Conservation (phyloP, 2,329 filamentous ascomycete genomes). For the Ascochyta viciae-villosae region DNA sequence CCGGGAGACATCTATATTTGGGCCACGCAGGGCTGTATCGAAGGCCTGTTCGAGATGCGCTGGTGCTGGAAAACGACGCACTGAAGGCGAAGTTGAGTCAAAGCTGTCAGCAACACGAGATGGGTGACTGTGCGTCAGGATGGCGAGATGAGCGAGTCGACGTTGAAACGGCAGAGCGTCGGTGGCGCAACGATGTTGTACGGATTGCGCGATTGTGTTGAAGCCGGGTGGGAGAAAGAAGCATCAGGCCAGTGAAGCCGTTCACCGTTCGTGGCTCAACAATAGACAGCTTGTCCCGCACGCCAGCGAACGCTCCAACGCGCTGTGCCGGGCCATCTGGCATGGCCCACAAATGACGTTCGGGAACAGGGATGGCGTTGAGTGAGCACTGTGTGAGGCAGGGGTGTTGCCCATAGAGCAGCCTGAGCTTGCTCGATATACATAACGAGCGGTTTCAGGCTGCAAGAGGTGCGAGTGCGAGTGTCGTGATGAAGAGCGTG, state of each 20-base stretch:
- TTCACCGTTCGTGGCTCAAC: conserved; percentile 17
- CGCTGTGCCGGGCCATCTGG: conserved; percentile 8
- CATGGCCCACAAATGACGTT: conserved; percentile 25
- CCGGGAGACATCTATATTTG: conserved; percentile 12
- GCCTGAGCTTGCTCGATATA: conserved; percentile 5
- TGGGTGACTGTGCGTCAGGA: conserved; percentile 1
- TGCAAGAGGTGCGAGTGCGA: not conserved
- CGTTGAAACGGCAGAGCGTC: not conserved
- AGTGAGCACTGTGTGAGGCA: conserved; percentile 3
- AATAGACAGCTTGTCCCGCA: conserved; percentile 4
- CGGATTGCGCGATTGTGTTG: not conserved
- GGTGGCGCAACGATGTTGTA: not conserved
- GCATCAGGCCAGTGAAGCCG: not conserved
- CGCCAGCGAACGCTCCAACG: conserved; percentile 9
- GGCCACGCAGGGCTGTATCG: not conserved
- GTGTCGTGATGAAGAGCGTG: not conserved
- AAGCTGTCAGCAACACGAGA: not conserved
- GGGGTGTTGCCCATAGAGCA: not conserved
- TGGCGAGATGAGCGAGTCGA: not conserved
- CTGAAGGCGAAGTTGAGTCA: not conserved
- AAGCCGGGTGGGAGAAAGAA: not conserved
- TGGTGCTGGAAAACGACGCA: not conserved
- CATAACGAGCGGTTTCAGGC: conserved; percentile 4
- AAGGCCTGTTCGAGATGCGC: conserved; percentile 9
- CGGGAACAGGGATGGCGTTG: conserved; percentile 15